Percentiles rank a stretch among this genome's conserved stretches.
Evolutionary conservation across 2,329 filamentous ascomycete genomes (phyloP).

Genomic region (Juglanconis juglandina): DNA sequence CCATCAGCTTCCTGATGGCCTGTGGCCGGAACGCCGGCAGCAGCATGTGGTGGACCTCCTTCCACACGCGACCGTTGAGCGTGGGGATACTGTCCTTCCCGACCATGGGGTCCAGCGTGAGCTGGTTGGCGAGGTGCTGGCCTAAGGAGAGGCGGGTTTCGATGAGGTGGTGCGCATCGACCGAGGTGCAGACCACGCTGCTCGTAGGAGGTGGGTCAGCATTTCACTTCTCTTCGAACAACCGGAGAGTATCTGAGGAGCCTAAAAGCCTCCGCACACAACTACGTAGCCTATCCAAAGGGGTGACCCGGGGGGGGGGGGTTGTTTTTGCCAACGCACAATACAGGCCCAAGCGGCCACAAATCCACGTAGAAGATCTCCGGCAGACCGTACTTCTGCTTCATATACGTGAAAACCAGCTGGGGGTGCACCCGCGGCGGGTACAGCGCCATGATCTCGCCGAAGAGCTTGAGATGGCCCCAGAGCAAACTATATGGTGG

Average conservation of each 20-base stretch:
- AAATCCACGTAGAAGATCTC: background rate
- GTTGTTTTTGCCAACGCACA: background rate
- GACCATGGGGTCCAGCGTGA: background rate
- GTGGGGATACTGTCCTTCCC: background rate
- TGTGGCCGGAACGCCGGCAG: background rate
- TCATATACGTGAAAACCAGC: background rate
- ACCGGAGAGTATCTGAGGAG: no score
- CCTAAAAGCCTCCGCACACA: no score
- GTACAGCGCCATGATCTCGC: background rate
- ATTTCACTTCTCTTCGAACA: no score
- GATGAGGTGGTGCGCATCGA: background rate
- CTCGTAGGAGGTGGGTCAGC: no score
- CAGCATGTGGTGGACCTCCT: background rate
- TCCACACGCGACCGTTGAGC: background rate
- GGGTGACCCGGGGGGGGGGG: no score
- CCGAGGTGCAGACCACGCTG: background rate
- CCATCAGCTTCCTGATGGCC: background rate
- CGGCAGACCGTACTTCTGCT: background rate
- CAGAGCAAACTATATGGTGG: background rate
- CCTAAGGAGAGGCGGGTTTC: background rate
- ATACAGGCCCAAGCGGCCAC: background rate
- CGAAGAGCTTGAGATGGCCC: conserved; percentile 1
- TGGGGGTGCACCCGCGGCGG: background rate
- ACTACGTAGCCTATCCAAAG: no score
- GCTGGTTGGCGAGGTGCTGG: background rate